Conservation (phyloP, 1,284 basidiomycete species). For the Boletellus deceptivus region DNA sequence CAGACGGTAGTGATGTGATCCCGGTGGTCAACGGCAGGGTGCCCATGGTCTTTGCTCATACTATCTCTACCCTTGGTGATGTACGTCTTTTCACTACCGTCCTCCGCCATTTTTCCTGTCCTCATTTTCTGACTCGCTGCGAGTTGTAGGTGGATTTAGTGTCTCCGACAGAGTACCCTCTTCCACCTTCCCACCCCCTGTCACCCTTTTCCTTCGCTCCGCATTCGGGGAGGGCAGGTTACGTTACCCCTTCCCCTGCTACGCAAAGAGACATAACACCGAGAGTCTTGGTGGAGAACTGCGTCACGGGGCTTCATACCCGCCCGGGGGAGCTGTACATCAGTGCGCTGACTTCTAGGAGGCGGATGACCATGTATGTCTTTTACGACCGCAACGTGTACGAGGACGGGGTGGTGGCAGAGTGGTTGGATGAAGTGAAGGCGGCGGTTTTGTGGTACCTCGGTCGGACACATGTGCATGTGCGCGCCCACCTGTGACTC, state of each 20-base stretch:
- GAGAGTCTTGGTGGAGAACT: slow-evolving; percentile 5
- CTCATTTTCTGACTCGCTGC: background rate
- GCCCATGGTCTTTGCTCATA: slow-evolving; percentile 5
- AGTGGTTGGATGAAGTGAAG: slow-evolving; percentile 4
- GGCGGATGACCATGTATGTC: background rate
- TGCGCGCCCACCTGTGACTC: too few species aligned
- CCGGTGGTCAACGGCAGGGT: background rate
- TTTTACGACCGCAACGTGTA: slow-evolving; percentile 37
- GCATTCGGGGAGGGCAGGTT: slow-evolving; percentile 22
- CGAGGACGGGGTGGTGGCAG: background rate
- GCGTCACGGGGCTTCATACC: slow-evolving; percentile 34
- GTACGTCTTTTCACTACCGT: background rate
- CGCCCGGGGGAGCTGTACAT: slow-evolving; percentile 38
- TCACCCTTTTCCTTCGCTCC: slow-evolving; percentile 17
- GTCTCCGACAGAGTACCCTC: slow-evolving; percentile 19
- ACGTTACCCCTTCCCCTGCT: slow-evolving; percentile 9
- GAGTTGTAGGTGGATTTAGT: slow-evolving; percentile 10
- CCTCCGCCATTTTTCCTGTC: background rate
- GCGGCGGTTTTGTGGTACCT: slow-evolving; percentile 1
- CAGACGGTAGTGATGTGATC: background rate
- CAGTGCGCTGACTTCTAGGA: background rate
- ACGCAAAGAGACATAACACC: background rate
- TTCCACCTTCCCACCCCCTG: slow-evolving; percentile 18
- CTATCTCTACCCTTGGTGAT: slow-evolving; percentile 12
- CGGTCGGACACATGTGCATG: background rate